Base-by-base conservation (phyloP, 208 protist species). In the Leishmania tropica region DNA sequence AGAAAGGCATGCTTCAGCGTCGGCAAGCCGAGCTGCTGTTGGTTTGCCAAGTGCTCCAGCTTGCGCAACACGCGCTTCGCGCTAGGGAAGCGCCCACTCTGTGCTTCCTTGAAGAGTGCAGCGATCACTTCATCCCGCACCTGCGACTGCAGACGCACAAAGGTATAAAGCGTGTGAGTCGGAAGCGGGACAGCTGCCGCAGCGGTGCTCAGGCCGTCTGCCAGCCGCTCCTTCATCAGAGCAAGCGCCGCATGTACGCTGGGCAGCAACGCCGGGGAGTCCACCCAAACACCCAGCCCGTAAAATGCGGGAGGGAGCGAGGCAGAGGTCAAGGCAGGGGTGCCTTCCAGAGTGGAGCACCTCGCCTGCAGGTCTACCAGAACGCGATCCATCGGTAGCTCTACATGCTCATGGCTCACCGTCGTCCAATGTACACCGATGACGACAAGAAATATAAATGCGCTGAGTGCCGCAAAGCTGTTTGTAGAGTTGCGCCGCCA, bases 221-320 rank as follows among this genome's bases (percentile, higher is more conserved):
- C 24, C 37, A 92, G 37, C 0, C 87, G 85, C 48, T 81, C 72
- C 56, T 93, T 87, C 76, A 96, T 88, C 17, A 85, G 75, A 13
- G 81, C 72, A 4, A 96, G 81, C 17, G 88, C 86, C 5, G 80
- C 79, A 76, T 95, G 93, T 31, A 93, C 90, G 31, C 85, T 79
- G 13, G 84, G 78, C 19, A 91, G 68, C 81, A 90, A 84, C 65
- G 62, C 76, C 35, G 85, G 82, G 13, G 87, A 74, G 72, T 94
- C 93, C 40, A 91, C 90, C 91, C 93, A 96, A 28, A 96, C 90
- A 5, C 78, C 82, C 40, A 96, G 78, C 21, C 90, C 93, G 64
- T 89, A 94, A 37, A 86, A 85, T 28, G 87, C 83, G 40, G 83
- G 85, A 28, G 82, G 89, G 28, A 83, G 85, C 11, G 24, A 31